Conservation (phyloP, 2,329 filamentous ascomycete genomes). For the Decorospora gaudefroyi region DNA sequence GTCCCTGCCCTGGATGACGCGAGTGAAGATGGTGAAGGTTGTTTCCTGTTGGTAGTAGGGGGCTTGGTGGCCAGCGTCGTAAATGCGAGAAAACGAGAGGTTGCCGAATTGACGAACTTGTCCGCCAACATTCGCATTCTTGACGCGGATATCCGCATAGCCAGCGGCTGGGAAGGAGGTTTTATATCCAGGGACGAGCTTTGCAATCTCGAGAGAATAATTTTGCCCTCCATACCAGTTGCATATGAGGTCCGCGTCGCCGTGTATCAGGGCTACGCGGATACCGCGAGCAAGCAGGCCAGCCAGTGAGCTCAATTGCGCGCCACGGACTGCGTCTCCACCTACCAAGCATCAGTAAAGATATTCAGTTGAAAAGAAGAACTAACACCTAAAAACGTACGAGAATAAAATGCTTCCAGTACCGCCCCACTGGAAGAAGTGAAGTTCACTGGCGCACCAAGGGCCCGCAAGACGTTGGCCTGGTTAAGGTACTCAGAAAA, state of each 20-base stretch:
- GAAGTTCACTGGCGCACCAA: slow-evolving; percentile 58
- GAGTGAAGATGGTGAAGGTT: slow-evolving; percentile 57
- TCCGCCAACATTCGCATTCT: slow-evolving; percentile 69
- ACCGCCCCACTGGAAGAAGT: slow-evolving; percentile 52
- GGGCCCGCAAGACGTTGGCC: slow-evolving; percentile 53
- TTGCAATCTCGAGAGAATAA: slow-evolving; percentile 62
- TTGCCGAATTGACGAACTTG: slow-evolving; percentile 76
- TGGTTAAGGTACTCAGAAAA: slow-evolving; percentile 59
- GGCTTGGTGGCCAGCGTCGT: slow-evolving; percentile 58
- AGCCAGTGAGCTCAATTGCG: slow-evolving; percentile 49
- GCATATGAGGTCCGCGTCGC: slow-evolving; percentile 61
- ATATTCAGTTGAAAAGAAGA: background rate
- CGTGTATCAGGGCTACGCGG: slow-evolving; percentile 70
- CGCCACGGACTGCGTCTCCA: slow-evolving; percentile 53
- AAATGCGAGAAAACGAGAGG: slow-evolving; percentile 57
- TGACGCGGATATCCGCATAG: slow-evolving; percentile 72
- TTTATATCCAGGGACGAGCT: slow-evolving; percentile 50
- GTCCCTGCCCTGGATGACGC: slow-evolving; percentile 56
- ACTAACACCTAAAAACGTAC: slow-evolving; percentile 14
- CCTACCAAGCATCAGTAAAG: slow-evolving; percentile 34
- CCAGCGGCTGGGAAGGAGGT: slow-evolving; percentile 65
- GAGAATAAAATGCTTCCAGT: slow-evolving; percentile 45
- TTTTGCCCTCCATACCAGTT: slow-evolving; percentile 75
- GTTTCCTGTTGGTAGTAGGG: slow-evolving; percentile 53
- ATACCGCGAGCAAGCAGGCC: slow-evolving; percentile 51